Evolutionary conservation across 179 eudicot genomes (phyloP).

Genomic region (Beta corolliflora): DNA sequence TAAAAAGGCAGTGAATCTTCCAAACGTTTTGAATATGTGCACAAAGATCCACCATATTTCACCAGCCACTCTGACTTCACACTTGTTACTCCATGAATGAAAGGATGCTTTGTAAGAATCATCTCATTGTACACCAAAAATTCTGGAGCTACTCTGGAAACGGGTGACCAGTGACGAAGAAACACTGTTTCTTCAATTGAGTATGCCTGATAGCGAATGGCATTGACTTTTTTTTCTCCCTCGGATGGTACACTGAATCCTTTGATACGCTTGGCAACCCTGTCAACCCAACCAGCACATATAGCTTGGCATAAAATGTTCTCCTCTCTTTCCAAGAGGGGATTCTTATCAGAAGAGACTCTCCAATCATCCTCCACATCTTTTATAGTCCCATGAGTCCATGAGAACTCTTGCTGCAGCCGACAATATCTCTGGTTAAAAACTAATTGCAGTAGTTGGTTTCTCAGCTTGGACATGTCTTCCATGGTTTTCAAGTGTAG

Average conservation of each 20-base stretch:
- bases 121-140: conserved; percentile 76
- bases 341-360: conserved; percentile 43
- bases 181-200: conserved; percentile 63
- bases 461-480: conserved; percentile 89
- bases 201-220: conserved; percentile 69
- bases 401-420: conserved; percentile 49
- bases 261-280: conserved; percentile 74
- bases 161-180: conserved; percentile 70
- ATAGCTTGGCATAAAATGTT: conserved; percentile 82
- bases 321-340: conserved; percentile 56
- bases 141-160: conserved; percentile 66
- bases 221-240: conserved; percentile 57
- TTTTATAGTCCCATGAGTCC: conserved; percentile 58
- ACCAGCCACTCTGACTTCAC: conserved; percentile 80
- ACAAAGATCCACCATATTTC: conserved; percentile 58
- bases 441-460: conserved; percentile 70
- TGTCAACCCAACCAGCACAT: conserved; percentile 97
- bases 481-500: conserved; percentile 74
- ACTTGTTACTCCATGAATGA: conserved; percentile 74
- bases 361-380: conserved; percentile 78
- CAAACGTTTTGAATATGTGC: conserved; percentile 66
- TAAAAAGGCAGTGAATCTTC: conserved; percentile 69
- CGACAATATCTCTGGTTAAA: conserved; percentile 46
- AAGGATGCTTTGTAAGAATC: conserved; percentile 59
- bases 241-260: conserved; percentile 33